phyloP scores from a whole-genome alignment of 805 yeast genomes.

The Maudiozyma saulgeensis region DNA sequence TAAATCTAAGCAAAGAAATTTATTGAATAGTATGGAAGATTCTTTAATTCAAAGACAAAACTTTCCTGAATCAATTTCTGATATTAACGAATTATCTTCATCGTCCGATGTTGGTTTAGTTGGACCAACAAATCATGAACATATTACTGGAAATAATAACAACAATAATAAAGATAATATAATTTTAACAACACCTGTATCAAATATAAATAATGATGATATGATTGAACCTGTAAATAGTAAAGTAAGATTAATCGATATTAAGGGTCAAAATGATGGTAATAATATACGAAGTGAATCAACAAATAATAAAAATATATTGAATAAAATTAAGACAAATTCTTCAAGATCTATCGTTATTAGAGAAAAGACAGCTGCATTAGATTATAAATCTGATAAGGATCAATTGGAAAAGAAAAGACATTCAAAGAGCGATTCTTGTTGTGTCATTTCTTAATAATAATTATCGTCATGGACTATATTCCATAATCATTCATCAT shows the following conservation, averaged over 20 bases:
- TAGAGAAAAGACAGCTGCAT: neutral
- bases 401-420: neutral
- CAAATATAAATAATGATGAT: neutral
- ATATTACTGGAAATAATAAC: neutral
- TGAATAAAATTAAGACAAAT: neutral
- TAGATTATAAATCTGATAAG: neutral
- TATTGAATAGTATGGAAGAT: neutral
- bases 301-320: neutral
- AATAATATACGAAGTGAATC: neutral
- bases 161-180: neutral
- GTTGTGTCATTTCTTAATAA: neutral
- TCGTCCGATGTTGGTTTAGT: neutral
- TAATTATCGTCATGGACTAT: too few species aligned
- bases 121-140: neutral
- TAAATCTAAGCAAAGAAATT: slow-evolving; percentile 5
- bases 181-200: neutral
- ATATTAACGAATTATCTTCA: neutral
- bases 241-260: neutral
- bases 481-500: too few species aligned
- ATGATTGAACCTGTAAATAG: neutral
- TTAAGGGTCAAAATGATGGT: neutral
- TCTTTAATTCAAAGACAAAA: neutral
- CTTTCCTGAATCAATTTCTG: neutral
- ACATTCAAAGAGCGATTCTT: neutral
- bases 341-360: neutral